Percentiles rank a stretch among this genome's conserved stretches.
These are phyloP conservation scores for Primulina tabacum DNA, from an alignment of 257 asterid species.

Conservation along the genomic window DNA sequence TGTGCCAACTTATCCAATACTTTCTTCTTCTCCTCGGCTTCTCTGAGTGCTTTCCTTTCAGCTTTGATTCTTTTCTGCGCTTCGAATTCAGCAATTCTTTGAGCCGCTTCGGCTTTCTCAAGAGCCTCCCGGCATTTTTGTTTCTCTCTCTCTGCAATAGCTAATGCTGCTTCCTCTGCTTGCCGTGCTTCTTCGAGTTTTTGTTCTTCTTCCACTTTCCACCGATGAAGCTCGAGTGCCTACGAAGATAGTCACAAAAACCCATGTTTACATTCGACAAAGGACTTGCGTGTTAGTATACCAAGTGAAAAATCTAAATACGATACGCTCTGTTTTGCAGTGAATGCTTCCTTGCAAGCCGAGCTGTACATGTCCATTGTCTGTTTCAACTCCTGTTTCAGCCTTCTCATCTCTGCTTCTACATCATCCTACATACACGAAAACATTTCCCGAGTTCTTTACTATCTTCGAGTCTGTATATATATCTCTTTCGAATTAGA, in stretches of 20 bases:
- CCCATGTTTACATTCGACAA: not conserved
- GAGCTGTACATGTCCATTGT: constrained; percentile 96
- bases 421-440: constrained; percentile 58
- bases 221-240: constrained; percentile 85
- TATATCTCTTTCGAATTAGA: not conserved
- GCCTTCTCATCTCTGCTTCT: constrained; percentile 95
- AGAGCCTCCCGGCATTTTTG: constrained; percentile 76
- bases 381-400: constrained; percentile 82
- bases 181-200: constrained; percentile 62
- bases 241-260: constrained; percentile 14
- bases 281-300: not conserved
- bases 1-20: constrained; percentile 52
- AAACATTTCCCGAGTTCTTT: too few relatives aligned
- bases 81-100: constrained; percentile 82
- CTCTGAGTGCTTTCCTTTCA: constrained; percentile 66
- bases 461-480: not conserved
- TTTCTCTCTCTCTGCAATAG: constrained; percentile 71
- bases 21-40: constrained; percentile 72
- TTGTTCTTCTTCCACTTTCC: constrained; percentile 77
- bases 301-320: not conserved
- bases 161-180: constrained; percentile 79
- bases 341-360: constrained; percentile 88
- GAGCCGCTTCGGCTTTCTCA: constrained; percentile 89
- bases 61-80: constrained; percentile 73
- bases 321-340: constrained; percentile 74